Conservation (phyloP, 179 eudicot genomes). For the Drosera spatulata region DNA sequence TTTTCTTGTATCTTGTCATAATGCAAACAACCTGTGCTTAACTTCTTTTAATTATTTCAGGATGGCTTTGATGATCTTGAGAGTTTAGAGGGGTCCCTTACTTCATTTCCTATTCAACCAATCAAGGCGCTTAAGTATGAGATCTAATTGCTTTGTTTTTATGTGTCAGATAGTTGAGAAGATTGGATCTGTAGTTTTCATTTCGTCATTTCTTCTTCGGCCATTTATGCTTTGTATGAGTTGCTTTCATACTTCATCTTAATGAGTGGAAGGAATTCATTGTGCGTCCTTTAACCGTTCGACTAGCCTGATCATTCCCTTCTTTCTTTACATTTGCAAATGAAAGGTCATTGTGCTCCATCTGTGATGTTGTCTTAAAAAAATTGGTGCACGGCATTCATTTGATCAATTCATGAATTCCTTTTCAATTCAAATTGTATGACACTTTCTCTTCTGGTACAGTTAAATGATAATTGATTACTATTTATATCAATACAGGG, state of each 20-base stretch:
- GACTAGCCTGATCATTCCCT: no score
- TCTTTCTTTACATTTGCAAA: no score
- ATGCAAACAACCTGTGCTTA: background rate
- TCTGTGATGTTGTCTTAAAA: background rate
- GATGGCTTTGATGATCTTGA: constrained; percentile 47
- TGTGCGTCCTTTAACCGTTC: no score
- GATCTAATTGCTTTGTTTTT: background rate
- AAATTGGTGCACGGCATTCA: background rate
- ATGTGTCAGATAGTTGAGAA: background rate
- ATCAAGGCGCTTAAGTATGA: constrained; percentile 76
- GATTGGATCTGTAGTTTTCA: background rate
- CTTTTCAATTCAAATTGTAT: background rate
- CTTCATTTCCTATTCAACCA: constrained; percentile 69
- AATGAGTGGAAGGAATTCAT: no score
- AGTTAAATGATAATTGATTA: constrained; percentile 1
- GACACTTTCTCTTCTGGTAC: no score
- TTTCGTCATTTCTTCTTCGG: background rate
- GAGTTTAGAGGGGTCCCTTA: constrained; percentile 61
- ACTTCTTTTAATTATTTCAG: constrained; percentile 21
- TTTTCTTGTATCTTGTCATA: background rate
- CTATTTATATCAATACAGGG: constrained; percentile 35
- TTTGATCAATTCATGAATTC: background rate
- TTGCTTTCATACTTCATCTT: no score
- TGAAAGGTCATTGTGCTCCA: no score
- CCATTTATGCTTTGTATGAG: no score